Evolutionary conservation across 2,329 filamentous ascomycete species (phyloP).

Genomic region (Chaetomium olivaceum): DNA sequence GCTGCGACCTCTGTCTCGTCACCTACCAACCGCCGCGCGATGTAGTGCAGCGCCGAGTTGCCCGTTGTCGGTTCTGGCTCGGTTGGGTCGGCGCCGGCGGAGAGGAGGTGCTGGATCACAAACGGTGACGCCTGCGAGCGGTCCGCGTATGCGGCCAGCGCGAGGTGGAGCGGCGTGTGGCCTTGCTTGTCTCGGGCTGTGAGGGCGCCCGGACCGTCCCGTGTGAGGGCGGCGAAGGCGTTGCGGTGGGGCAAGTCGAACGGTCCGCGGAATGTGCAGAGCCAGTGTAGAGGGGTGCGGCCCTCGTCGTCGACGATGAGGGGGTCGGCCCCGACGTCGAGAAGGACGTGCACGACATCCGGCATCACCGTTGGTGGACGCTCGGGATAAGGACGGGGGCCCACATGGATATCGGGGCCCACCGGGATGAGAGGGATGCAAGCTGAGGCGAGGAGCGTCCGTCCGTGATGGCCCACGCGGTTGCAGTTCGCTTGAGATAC

Average conservation of each 20-base stretch:
- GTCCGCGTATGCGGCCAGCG: neutral
- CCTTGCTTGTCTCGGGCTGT: neutral
- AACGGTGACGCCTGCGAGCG: neutral
- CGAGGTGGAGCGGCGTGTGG: neutral
- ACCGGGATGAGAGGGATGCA: neutral
- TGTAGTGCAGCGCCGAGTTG: neutral
- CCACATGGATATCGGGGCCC: too few relatives aligned
- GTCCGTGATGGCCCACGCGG: neutral
- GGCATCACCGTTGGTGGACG: neutral
- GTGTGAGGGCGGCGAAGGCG: neutral
- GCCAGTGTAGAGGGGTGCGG: slow-evolving; percentile 17
- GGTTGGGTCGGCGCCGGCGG: neutral
- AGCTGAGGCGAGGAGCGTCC: neutral
- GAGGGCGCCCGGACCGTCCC: neutral
- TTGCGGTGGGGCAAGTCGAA: neutral
- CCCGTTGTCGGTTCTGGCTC: neutral
- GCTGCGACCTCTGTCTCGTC: too few relatives aligned
- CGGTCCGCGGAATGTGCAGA: slow-evolving; percentile 2
- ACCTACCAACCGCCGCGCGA: neutral
- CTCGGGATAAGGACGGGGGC: too few relatives aligned
- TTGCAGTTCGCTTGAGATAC: neutral
- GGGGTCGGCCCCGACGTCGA: slow-evolving; percentile 17
- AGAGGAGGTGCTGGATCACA: neutral
- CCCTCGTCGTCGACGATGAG: slow-evolving; percentile 13
- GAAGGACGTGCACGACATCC: neutral